phyloP scores from a whole-genome alignment of 352 stramenopile species.

The Hyaloperonospora arabidopsidis region DNA sequence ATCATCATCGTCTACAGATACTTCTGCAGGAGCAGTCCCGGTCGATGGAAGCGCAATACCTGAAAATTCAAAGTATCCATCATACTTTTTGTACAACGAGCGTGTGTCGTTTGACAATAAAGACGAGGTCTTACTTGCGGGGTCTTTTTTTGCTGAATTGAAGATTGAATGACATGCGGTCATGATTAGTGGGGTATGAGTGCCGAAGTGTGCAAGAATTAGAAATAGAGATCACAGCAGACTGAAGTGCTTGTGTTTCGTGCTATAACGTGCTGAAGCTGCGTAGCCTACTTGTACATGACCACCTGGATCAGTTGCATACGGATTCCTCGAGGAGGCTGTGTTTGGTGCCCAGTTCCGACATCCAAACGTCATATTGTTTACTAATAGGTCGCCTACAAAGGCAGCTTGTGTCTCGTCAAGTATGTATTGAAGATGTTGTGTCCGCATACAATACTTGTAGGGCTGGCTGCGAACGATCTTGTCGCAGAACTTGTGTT shows the following conservation, averaged over 20 bases:
- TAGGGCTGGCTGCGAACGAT: conserved; percentile 3
- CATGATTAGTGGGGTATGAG: conserved; percentile 67
- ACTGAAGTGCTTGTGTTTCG: conserved; percentile 66
- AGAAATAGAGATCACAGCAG: conserved; percentile 66
- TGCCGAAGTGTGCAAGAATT: conserved; percentile 53
- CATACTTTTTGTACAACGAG: neutral
- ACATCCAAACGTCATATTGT: conserved; percentile 71
- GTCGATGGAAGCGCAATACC: conserved; percentile 13
- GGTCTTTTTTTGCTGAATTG: conserved; percentile 45
- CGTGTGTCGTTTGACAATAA: conserved; percentile 10
- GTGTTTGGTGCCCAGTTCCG: conserved; percentile 51
- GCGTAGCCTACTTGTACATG: conserved; percentile 56
- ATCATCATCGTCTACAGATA: conserved; percentile 25
- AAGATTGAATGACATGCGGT: conserved; percentile 45
- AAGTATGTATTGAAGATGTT: conserved; percentile 38
- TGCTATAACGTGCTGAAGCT: conserved; percentile 6
- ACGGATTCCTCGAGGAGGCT: conserved; percentile 59
- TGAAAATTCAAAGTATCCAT: conserved; percentile 10
- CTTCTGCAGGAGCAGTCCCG: conserved; percentile 12
- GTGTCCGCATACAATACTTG: neutral
- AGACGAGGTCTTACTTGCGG: conserved; percentile 15
- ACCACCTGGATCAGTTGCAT: conserved; percentile 52
- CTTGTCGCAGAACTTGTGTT: conserved; percentile 4
- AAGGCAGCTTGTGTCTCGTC: conserved; percentile 57
- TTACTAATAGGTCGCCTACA: conserved; percentile 62